Evolutionary conservation across 768 basidiomycete species (phyloP).

Genomic region (Mycena albidolilacea): DNA sequence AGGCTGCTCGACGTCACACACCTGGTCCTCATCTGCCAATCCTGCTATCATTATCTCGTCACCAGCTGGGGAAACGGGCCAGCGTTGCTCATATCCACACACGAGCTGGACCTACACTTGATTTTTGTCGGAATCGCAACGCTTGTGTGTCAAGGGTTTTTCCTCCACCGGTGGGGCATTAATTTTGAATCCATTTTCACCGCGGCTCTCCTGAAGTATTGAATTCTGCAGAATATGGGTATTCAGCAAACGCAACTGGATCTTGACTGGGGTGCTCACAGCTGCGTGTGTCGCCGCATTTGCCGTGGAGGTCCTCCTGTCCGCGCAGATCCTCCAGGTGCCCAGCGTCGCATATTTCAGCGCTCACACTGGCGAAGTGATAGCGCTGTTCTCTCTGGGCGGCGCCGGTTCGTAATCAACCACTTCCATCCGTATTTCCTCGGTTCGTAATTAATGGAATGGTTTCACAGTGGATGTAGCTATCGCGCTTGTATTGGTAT

Average conservation of each 20-base stretch:
- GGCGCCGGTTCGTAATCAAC: constrained; percentile 15
- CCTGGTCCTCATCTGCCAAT: constrained; percentile 35
- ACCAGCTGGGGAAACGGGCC: constrained; percentile 30
- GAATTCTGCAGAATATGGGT: constrained; percentile 27
- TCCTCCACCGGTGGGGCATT: constrained; percentile 26
- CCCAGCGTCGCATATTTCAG: constrained; percentile 26
- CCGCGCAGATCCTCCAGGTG: constrained; percentile 11
- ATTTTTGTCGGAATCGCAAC: constrained; percentile 30
- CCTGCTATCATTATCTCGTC: constrained; percentile 37
- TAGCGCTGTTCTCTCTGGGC: constrained; percentile 21
- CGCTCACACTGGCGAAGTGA: constrained; percentile 4
- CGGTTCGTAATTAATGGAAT: neutral
- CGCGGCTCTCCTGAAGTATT: neutral
- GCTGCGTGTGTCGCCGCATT: constrained; percentile 15
- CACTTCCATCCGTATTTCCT: neutral
- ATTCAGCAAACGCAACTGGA: constrained; percentile 29
- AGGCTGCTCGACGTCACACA: constrained; percentile 35
- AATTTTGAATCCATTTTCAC: neutral
- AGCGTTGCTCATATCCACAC: constrained; percentile 16
- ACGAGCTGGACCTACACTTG: constrained; percentile 28
- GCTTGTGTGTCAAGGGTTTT: constrained; percentile 32
- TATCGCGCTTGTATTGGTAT: constrained; percentile 31
- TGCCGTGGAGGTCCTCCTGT: constrained; percentile 12
- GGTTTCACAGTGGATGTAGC: constrained; percentile 22
- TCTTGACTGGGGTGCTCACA: constrained; percentile 12